Base-by-base conservation (phyloP, 2,329 filamentous ascomycete species). In the Fusarium chuoi region DNA sequence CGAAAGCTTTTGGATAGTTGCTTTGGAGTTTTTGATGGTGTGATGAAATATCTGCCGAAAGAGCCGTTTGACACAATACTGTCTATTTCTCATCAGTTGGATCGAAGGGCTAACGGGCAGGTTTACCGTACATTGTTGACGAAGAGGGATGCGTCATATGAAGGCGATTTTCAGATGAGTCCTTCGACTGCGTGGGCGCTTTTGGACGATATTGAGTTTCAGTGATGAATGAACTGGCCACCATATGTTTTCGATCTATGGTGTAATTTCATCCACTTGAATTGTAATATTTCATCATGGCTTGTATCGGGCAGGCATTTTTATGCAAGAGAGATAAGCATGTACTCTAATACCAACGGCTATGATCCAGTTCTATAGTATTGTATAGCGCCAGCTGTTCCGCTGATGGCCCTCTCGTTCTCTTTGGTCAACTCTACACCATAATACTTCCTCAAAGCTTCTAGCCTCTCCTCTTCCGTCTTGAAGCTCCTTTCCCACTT, bases 51-150 rank as follows among this genome's bases (percentile, higher is more conserved):
- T 13, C 3, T 66, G 3, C 56, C 71, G 1, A 45, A 35, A 4
- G 58, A 77, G 12, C 65, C 74, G 1, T 66, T 49, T 5, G n/a
- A 28, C 2, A 59, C 48, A 18, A 35, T 77, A 35, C 18, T 77
- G 18, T 42, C 60, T 9, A 46, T 77, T 13, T 67, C 67, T 12
- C 59, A 38, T 18, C 60, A 75, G 18, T 10, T 77, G 28, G 62
- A 76, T n/a, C 59, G 66, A 13, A 65, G 73, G 14, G 75, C 75
- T 3, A 55, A 54, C 22, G 75, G 72, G 3, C 69, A 75, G 17
- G 70, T 75, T 1, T 68, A 65, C 10, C 62, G 71, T 3, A 33
- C 39, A 13, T 35, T 26, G 4, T 17, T 64, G 39, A 26, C 33
- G 15, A 52, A 42, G 3, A 36, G n/a, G 6, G 26, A n/a, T 6